Base-by-base conservation (phyloP, 2,329 filamentous ascomycete genomes). In the Ophiostoma perfectum region DNA sequence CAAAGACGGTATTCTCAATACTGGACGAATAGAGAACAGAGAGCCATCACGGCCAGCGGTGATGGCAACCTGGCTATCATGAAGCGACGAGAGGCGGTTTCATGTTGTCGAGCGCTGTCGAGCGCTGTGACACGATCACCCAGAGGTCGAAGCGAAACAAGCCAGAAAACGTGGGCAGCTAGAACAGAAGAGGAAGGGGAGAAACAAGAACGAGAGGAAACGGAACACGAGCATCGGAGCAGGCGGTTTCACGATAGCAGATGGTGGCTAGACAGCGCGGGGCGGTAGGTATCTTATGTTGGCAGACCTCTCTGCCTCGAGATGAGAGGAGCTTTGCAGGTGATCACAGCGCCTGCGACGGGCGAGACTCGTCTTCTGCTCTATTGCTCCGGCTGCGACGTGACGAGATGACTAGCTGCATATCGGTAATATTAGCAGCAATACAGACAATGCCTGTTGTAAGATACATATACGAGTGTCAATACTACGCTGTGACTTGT, bases 401-500 rank as follows among this genome's bases (percentile, higher is more conserved):
- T 55, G 49, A 52, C 47, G 47, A 27, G 49, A 55, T 55, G 18
- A 36, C 49, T 55, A 55, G 49, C n/a, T 55, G 49, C 49, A 55
- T 55, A 18, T 16, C 5, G 49, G 49, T 27, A 55, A 27, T 55
- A 55, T 55, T 55, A 55, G 27, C 27, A 55, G 49, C 8, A 3
- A 9, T n/a, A 11, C 14, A 52, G 47, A 18, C 16, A 52, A 16
- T 16, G 45, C 14, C 45, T 16, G n/a, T 12, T n/a, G n/a, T n/a
- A n/a, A n/a, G n/a, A n/a, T 27, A 27, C 27, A 27, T 27, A 47
- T 47, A 47, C 45, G 45, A 55, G 27, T 27, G 27, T 27, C 27
- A 27, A 55, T 55, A 27, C 49, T 55, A 55, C 49, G 49, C 49
- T 55, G 49, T 14, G 49, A 55, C 49, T 55, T 49, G 47, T 49